Evolutionary conservation across 2,329 filamentous ascomycete species (phyloP).

Genomic region (Apiospora malaysiana): DNA sequence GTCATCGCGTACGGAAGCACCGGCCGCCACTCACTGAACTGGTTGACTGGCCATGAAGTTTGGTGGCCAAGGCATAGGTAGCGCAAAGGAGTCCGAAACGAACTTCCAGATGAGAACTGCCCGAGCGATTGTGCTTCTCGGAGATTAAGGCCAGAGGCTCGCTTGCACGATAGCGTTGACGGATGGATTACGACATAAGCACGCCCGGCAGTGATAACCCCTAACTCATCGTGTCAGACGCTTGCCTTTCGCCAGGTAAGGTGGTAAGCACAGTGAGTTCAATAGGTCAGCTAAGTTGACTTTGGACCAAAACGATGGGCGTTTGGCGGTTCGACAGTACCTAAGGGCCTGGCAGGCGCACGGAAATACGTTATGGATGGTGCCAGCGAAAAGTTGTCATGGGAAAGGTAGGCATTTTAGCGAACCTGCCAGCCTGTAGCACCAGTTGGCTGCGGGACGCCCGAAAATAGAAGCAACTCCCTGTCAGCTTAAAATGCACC

Average conservation of each 20-base stretch:
- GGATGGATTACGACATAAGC: background rate
- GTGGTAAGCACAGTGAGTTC: background rate
- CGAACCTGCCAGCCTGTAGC: background rate
- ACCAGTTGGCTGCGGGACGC: background rate
- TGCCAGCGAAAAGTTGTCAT: background rate
- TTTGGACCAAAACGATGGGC: background rate
- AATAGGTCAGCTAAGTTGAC: background rate
- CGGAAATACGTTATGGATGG: background rate
- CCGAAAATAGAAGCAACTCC: slow-evolving; percentile 13
- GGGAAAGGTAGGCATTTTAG: background rate
- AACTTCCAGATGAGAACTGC: no score
- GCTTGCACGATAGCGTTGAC: background rate
- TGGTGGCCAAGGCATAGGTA: no score
- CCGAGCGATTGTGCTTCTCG: background rate
- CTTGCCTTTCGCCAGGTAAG: background rate
- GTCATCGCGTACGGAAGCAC: background rate
- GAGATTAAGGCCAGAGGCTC: background rate
- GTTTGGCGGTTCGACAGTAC: background rate
- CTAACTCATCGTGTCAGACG: background rate
- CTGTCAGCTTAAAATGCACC: background rate
- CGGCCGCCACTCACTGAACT: background rate
- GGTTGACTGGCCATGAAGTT: background rate
- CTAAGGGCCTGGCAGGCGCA: background rate
- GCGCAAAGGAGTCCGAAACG: no score
- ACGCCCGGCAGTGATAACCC: background rate